phyloP scores from a whole-genome alignment of 2,329 filamentous ascomycete genomes.

The Hypoxylon sp. region DNA sequence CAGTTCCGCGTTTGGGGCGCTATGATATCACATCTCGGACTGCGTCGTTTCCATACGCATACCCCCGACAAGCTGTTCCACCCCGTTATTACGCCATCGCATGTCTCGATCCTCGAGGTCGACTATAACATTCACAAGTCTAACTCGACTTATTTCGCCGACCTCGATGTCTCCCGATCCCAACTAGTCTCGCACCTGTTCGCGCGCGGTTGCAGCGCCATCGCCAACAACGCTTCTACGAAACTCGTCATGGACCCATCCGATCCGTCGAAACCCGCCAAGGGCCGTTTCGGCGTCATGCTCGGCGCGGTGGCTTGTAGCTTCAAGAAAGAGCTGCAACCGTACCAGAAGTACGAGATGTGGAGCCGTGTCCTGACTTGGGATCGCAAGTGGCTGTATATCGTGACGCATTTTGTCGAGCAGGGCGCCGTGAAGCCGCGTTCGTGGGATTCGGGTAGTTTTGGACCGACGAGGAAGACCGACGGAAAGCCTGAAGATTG shows the following conservation, averaged over 20 bases:
- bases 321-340: conserved; percentile 81
- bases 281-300: conserved; percentile 72
- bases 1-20: conserved; percentile 73
- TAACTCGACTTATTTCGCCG: conserved; percentile 88
- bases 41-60: conserved; percentile 65
- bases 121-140: conserved; percentile 91
- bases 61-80: conserved; percentile 79
- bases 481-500: conserved; percentile 61
- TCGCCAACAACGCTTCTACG: conserved; percentile 65
- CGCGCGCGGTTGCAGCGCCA: conserved; percentile 68
- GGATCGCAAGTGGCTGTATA: conserved; percentile 87
- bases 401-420: conserved; percentile 81
- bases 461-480: conserved; percentile 56
- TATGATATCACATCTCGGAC: conserved; percentile 68
- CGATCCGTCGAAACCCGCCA: conserved; percentile 62
- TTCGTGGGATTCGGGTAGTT: conserved; percentile 66
- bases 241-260: conserved; percentile 67
- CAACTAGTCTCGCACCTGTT: conserved; percentile 82
- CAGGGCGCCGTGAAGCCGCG: conserved; percentile 70
- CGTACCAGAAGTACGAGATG: conserved; percentile 79
- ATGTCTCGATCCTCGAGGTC: conserved; percentile 80
- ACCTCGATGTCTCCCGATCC: conserved; percentile 86
- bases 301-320: conserved; percentile 81
- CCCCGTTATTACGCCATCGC: conserved; percentile 76
- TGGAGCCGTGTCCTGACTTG: conserved; percentile 79